Conservation (phyloP, 2,329 filamentous ascomycete genomes). For the Venturia aucupariae region DNA sequence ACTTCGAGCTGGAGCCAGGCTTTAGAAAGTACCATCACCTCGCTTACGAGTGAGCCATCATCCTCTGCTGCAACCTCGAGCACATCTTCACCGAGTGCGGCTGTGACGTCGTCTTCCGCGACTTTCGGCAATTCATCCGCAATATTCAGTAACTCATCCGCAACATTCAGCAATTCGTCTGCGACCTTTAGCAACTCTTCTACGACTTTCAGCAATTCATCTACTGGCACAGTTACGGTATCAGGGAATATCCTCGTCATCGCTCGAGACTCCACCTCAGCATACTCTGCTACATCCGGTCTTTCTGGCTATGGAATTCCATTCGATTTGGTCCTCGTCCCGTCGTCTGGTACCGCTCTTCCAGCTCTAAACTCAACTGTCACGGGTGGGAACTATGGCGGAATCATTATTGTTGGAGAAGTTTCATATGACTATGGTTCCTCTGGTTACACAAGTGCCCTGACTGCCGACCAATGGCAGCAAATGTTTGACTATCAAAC, state of each 20-base stretch:
- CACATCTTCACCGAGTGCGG: background rate
- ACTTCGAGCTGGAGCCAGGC: background rate
- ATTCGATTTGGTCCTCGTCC: conserved; percentile 42
- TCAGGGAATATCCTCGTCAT: conserved; percentile 41
- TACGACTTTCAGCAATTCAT: background rate
- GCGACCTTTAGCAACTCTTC: background rate
- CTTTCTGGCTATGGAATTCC: conserved; percentile 49
- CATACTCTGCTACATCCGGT: conserved; percentile 39
- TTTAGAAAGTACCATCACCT: no score
- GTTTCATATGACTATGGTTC: conserved; percentile 39
- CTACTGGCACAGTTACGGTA: background rate
- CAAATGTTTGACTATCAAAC: conserved; percentile 44
- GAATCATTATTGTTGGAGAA: conserved; percentile 41
- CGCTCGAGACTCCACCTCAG: conserved; percentile 38
- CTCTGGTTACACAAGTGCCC: conserved; percentile 29
- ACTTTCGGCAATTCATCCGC: background rate
- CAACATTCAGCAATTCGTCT: background rate
- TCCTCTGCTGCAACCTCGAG: background rate
- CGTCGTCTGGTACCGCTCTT: conserved; percentile 37
- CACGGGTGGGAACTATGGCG: conserved; percentile 43
- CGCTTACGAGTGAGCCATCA: no score
- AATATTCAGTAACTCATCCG: background rate
- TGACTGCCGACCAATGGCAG: conserved; percentile 44
- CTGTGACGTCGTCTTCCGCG: background rate
- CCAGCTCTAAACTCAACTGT: conserved; percentile 35